These are phyloP conservation scores for Fusarium keratoplasticum DNA, from an alignment of 2,329 filamentous ascomycete genomes.

Conservation along the genomic window DNA sequence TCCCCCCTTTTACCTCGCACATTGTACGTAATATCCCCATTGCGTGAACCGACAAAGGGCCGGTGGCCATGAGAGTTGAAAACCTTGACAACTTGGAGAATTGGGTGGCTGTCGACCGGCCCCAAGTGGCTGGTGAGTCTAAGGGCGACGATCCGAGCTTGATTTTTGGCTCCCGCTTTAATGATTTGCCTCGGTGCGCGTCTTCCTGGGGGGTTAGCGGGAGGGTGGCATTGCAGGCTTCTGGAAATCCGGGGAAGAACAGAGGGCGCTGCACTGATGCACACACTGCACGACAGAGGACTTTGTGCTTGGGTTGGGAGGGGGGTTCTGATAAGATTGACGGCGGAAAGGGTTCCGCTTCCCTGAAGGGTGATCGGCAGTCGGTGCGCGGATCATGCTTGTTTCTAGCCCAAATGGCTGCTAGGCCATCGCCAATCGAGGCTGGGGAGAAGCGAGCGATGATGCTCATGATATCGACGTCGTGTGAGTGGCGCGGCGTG, in stretches of 20 bases:
- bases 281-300: neutral
- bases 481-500: neutral
- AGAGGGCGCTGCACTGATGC: neutral
- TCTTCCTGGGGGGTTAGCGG: conserved; percentile 16
- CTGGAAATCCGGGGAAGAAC: conserved; percentile 38
- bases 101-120: conserved; percentile 23
- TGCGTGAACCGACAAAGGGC: conserved; percentile 27
- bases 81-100: conserved; percentile 13
- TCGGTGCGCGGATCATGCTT: conserved; percentile 24
- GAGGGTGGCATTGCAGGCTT: conserved; percentile 39
- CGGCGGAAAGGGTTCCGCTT: conserved; percentile 34
- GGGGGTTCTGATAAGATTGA: neutral
- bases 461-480: conserved; percentile 6
- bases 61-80: conserved; percentile 11
- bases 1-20: conserved; percentile 17
- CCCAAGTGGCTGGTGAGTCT: conserved; percentile 34
- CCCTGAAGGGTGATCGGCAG: conserved; percentile 26
- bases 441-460: conserved; percentile 6
- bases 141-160: conserved; percentile 31
- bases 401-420: conserved; percentile 1
- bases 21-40: conserved; percentile 33
- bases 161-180: conserved; percentile 27
- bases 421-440: conserved; percentile 8
- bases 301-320: neutral
- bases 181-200: conserved; percentile 32